Evolutionary conservation across 2,329 filamentous ascomycete genomes (phyloP), one percentile per base, ranked within the genome.

Genomic region (Nothophoma quercina): DNA sequence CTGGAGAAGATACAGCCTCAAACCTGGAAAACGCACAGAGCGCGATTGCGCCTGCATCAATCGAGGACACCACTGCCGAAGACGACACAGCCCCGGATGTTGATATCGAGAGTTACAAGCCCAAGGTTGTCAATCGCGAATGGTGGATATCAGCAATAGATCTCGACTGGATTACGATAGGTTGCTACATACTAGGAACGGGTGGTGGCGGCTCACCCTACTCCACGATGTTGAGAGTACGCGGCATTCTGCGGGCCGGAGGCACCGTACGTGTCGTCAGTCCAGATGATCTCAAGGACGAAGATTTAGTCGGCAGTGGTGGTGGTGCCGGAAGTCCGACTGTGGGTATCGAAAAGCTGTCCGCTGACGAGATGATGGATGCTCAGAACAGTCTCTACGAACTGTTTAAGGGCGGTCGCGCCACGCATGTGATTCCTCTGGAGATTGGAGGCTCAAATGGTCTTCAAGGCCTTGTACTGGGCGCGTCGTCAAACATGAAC

Each of bases 381-480:
- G 71, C 73, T 21, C 73, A 75, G 43, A 65, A 63, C 3, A 62
- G 69, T 32, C 65, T 76, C 2, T 75, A 74, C 46, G 60, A 62
- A 7, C 57, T 73, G 8, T 69, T 64, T 48, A 62, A 68, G 16
- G 70, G 67, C 18, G 65, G 68, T 19, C 65, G 58, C 19, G 69
- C 72, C 12, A 74, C 72, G 3, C 66, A 69, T 21, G 68, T 76
- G 32, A 75, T 76, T 16, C 69, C 71, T 2, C 58, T 81, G 2
- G 78, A 81, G 39, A 79, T 81, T 28, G 80, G 79, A 8, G 80
- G 80, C 1, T 77, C 73, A 1, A 80, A 80, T 55, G 78, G 78
- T 2, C 60, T 76, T 5, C 72, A 75, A 55, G 72, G 72, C 8
- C 65, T 75, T 38, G 71, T 76, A 1, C 54, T 76, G 4, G 71